Conservation (phyloP, 306 rosid species). For the Malus sieversii region DNA sequence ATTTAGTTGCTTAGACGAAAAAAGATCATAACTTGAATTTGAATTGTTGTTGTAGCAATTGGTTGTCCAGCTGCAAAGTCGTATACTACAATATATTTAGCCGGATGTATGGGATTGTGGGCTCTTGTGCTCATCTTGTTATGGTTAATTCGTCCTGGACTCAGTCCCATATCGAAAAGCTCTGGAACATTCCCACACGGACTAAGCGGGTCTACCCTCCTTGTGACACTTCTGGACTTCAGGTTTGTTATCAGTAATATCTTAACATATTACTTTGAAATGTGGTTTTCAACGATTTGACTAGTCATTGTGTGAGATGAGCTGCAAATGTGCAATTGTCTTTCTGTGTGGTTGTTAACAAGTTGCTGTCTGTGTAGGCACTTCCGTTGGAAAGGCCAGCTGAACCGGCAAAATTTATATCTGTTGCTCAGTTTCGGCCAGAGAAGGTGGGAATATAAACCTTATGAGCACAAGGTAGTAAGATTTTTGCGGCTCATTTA, state of each 20-base stretch:
- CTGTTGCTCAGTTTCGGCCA: slow-evolving; percentile 96
- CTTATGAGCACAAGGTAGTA: slow-evolving; percentile 44
- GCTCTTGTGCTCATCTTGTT: slow-evolving; percentile 81
- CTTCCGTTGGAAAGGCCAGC: slow-evolving; percentile 75
- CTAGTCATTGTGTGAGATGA: neutral
- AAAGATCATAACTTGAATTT: neutral
- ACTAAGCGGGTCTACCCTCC: slow-evolving; percentile 90
- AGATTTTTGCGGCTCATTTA: slow-evolving; percentile 26
- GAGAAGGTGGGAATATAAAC: slow-evolving; percentile 82
- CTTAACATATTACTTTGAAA: too few relatives aligned
- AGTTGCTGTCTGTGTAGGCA: slow-evolving; percentile 42
- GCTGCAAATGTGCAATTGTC: slow-evolving; percentile 1
- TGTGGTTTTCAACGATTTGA: too few relatives aligned
- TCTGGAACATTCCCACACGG: slow-evolving; percentile 66
- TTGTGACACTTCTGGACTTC: slow-evolving; percentile 87
- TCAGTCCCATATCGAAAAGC: slow-evolving; percentile 65
- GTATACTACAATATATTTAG: slow-evolving; percentile 73
- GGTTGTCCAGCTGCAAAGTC: slow-evolving; percentile 73
- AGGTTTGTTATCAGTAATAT: slow-evolving; percentile 34
- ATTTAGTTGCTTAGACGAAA: neutral
- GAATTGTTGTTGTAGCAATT: slow-evolving; percentile 43
- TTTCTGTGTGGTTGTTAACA: slow-evolving; percentile 11
- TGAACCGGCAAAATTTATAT: slow-evolving; percentile 49
- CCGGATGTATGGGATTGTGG: slow-evolving; percentile 73
- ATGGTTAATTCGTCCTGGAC: slow-evolving; percentile 99